A percentile compares a stretch with the other conserved stretches of the same genome.
phyloP scores from a whole-genome alignment of 176 grass and related monocot genomes.

The Zea luxurians region DNA sequence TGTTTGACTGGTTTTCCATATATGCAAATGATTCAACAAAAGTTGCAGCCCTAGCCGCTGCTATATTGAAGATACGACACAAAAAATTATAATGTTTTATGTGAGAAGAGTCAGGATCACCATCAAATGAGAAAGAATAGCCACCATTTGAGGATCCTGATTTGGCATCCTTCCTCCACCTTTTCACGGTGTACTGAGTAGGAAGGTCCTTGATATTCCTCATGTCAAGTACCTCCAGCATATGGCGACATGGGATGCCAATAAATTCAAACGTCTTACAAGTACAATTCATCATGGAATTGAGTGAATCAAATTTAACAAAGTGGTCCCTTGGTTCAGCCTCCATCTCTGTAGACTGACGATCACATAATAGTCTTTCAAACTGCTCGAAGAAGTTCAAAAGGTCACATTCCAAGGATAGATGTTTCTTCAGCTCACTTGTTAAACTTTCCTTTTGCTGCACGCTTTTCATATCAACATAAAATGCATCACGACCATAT shows the following conservation, averaged over 20 bases:
- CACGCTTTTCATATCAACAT: conserved; percentile 78
- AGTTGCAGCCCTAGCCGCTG: conserved; percentile 63
- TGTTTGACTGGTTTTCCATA: conserved; percentile 65
- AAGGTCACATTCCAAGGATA: conserved; percentile 60
- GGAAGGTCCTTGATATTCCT: conserved; percentile 93
- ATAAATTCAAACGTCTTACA: conserved; percentile 86
- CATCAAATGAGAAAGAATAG: conserved; percentile 49
- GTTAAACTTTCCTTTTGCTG: conserved; percentile 82
- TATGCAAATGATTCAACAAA: conserved; percentile 56
- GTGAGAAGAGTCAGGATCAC: conserved; percentile 46
- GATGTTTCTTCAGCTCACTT: conserved; percentile 66
- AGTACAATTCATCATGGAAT: conserved; percentile 61
- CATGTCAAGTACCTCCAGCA: conserved; percentile 85
- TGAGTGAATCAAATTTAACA: conserved; percentile 81
- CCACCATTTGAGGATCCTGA: conserved; percentile 42
- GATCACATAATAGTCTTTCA: conserved; percentile 64
- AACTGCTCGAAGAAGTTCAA: conserved; percentile 72
- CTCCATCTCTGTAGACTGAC: conserved; percentile 62
- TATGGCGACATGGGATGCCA: conserved; percentile 82
- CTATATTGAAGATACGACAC: conserved; percentile 72
- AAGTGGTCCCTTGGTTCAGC: conserved; percentile 69
- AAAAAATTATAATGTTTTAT: conserved; percentile 55
- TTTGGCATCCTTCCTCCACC: conserved; percentile 91
- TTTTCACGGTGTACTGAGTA: conserved; percentile 67
- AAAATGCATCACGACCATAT: conserved; percentile 73